Evolutionary conservation across 176 grass and related monocot genomes (phyloP).

Genomic region (Secale cereale): DNA sequence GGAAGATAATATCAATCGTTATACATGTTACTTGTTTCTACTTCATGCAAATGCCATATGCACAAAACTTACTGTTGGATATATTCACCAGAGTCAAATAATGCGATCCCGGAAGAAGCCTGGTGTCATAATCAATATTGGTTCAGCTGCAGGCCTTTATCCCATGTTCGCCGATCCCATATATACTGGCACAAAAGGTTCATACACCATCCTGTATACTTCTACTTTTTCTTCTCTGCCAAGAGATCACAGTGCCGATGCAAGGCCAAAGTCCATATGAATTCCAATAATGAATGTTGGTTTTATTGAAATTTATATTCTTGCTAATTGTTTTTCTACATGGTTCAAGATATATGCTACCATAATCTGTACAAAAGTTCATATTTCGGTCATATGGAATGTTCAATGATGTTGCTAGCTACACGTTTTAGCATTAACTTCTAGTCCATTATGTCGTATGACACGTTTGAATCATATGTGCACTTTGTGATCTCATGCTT

Average conservation of each 20-base stretch:
- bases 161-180: slow-evolving; percentile 64
- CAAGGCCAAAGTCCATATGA: not conserved
- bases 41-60: slow-evolving; percentile 9
- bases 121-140: slow-evolving; percentile 95
- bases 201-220: slow-evolving; percentile 9
- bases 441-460: not conserved
- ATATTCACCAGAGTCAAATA: slow-evolving; percentile 69
- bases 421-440: not conserved
- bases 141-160: slow-evolving; percentile 90
- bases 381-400: slow-evolving; percentile 11
- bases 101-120: slow-evolving; percentile 74
- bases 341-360: not conserved
- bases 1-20: not conserved
- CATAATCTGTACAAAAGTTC: not conserved
- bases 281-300: not conserved
- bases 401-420: not conserved
- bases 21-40: slow-evolving; percentile 3
- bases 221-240: not conserved
- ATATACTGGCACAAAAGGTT: slow-evolving; percentile 92
- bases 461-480: not conserved
- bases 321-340: not conserved
- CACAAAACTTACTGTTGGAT: slow-evolving; percentile 14
- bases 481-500: slow-evolving; percentile 12
- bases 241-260: not conserved
- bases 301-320: slow-evolving; percentile 6